Evolutionary conservation across 208 protist genomes (phyloP).

Genomic region (Naegleria fowleri): DNA sequence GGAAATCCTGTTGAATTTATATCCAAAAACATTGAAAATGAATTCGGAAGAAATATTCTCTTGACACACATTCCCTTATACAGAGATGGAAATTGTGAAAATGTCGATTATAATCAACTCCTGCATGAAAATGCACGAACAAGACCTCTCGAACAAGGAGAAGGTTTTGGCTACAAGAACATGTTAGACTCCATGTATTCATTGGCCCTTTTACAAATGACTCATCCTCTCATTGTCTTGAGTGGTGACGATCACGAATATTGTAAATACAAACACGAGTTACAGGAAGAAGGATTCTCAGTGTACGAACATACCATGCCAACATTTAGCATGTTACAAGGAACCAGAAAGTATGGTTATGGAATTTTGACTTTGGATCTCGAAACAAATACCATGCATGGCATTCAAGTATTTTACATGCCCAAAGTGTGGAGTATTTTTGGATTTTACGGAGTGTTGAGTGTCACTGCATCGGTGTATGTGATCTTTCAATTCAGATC

Average conservation of each 20-base stretch:
- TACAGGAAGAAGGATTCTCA: neutral
- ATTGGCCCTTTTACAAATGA: neutral
- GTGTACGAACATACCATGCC: neutral
- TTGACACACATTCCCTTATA: neutral
- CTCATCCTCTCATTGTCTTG: neutral
- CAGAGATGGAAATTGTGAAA: neutral
- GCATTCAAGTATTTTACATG: neutral
- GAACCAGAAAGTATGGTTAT: neutral
- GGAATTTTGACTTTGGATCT: neutral
- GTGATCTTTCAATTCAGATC: neutral
- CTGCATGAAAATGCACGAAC: neutral
- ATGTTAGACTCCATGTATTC: neutral
- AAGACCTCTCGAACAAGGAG: neutral
- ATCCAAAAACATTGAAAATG: neutral
- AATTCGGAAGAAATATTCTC: neutral
- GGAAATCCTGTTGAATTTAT: neutral
- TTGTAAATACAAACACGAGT: neutral
- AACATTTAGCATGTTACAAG: conserved; percentile 11
- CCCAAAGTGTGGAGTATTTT: neutral
- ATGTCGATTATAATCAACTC: neutral
- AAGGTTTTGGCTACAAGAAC: neutral
- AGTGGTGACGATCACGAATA: conserved; percentile 6
- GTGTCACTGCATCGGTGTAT: neutral
- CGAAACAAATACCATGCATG: neutral
- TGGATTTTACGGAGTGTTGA: neutral